These are phyloP conservation scores for Penicillium frequentans DNA, from an alignment of 2,329 filamentous ascomycete genomes.

Conservation along the genomic window DNA sequence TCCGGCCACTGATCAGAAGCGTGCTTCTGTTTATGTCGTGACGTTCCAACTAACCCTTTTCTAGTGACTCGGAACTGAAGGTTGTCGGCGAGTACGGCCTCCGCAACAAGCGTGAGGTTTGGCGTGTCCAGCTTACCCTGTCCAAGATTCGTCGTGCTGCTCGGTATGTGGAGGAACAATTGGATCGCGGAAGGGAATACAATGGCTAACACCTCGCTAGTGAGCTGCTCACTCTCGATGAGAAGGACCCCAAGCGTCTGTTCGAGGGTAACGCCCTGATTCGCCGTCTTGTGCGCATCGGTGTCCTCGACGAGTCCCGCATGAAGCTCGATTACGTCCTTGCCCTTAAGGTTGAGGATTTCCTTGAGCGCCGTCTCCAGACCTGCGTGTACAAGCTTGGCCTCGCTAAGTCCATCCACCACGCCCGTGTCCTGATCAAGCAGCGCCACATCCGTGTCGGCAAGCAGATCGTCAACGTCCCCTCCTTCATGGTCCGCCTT, in stretches of 20 bases:
- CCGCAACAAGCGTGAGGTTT: conserved; percentile 99
- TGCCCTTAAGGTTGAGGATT: conserved; percentile 98
- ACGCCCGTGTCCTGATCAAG: conserved; percentile 99
- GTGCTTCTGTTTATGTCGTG: conserved; percentile 96
- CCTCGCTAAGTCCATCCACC: conserved; percentile 99
- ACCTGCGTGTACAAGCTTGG: conserved; percentile 99
- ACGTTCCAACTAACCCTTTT: conserved; percentile 61
- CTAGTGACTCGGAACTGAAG: conserved; percentile 99
- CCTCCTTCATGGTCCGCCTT: conserved; percentile 98
- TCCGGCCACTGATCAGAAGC: conserved; percentile 97
- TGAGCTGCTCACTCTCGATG: conserved; percentile 99
- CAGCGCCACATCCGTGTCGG: conserved; percentile 99
- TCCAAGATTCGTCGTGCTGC: conserved; percentile 99
- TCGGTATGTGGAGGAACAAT: conserved; percentile 64
- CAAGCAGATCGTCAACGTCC: conserved; percentile 99
- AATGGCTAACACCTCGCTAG: conserved; percentile 47
- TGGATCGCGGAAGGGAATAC: background rate
- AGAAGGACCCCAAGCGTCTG: conserved; percentile 99
- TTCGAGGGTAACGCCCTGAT: conserved; percentile 99
- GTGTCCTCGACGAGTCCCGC: conserved; percentile 99
- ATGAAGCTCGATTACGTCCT: conserved; percentile 99
- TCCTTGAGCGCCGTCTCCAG: conserved; percentile 99
- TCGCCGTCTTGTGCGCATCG: conserved; percentile 98
- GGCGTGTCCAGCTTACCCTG: conserved; percentile 98
- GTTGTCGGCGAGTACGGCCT: conserved; percentile 99